Evolutionary conservation across 805 yeast genomes (phyloP).

Genomic region (Metschnikowia arizonensis): DNA sequence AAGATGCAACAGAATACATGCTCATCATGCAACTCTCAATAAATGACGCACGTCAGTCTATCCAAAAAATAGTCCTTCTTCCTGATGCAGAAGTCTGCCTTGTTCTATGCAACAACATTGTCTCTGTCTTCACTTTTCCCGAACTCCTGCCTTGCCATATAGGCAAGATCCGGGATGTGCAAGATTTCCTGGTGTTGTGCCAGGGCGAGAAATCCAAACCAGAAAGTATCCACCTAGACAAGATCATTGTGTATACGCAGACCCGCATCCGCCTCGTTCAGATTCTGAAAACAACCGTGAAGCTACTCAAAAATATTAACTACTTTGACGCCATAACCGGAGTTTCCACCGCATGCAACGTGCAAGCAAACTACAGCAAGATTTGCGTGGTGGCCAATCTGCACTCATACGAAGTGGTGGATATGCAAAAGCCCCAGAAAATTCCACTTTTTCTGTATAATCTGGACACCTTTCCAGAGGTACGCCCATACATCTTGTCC

Average conservation of each 20-base stretch:
- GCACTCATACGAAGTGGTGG: conserved; percentile 34
- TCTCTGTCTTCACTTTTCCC: conserved; percentile 30
- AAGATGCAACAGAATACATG: conserved; percentile 35
- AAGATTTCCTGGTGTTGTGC: conserved; percentile 27
- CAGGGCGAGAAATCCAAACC: conserved; percentile 13
- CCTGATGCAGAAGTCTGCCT: conserved; percentile 25
- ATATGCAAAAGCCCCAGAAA: conserved; percentile 29
- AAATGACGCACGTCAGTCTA: conserved; percentile 9
- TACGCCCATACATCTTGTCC: conserved; percentile 13
- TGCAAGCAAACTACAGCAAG: conserved; percentile 27
- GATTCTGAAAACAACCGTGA: conserved; percentile 23
- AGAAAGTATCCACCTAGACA: conserved; percentile 17
- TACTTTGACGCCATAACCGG: conserved; percentile 28
- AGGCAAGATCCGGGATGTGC: conserved; percentile 35
- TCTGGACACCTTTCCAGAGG: conserved; percentile 3
- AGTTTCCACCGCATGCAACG: conserved; percentile 24
- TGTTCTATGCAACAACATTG: conserved; percentile 24
- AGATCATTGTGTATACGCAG: conserved; percentile 29
- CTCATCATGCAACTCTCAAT: conserved; percentile 24
- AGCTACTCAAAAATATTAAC: conserved; percentile 32
- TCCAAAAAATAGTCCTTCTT: conserved; percentile 26
- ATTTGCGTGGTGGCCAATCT: conserved; percentile 32
- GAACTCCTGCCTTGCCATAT: conserved; percentile 36
- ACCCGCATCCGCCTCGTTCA: conserved; percentile 31
- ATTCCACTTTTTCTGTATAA: conserved; percentile 35